Conservation (phyloP, 2,329 filamentous ascomycete species). For the Pseudocercospora vitis region DNA sequence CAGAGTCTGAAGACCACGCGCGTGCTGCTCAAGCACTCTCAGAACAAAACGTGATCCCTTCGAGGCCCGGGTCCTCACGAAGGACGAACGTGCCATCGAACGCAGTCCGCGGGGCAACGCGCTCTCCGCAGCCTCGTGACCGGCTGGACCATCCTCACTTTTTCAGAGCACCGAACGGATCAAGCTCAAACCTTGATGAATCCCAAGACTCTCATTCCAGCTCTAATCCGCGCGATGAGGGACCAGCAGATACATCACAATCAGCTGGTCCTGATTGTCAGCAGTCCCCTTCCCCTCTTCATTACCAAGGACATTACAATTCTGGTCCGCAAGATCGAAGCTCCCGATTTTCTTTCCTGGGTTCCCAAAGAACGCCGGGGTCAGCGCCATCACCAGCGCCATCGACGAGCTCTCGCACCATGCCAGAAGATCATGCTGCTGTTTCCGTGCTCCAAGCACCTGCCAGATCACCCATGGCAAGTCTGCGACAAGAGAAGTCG, state of each 20-base stretch:
- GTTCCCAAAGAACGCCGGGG: slow-evolving; percentile 8
- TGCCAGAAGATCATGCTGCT: slow-evolving; percentile 27
- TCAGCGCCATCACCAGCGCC: slow-evolving; percentile 22
- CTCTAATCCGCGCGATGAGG: slow-evolving; percentile 24
- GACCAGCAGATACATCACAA: slow-evolving; percentile 7
- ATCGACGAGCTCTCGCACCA: slow-evolving; percentile 15
- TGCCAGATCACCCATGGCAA: slow-evolving; percentile 24
- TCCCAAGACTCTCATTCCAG: slow-evolving; percentile 18
- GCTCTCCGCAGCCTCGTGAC: slow-evolving; percentile 23
- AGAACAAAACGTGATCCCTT: slow-evolving; percentile 1
- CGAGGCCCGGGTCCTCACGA: slow-evolving; percentile 12
- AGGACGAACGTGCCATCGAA: slow-evolving; percentile 17
- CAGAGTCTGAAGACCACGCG: slow-evolving; percentile 17
- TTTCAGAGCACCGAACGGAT: slow-evolving; percentile 23
- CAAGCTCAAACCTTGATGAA: slow-evolving; percentile 22
- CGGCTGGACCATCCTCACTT: slow-evolving; percentile 14
- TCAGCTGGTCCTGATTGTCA: slow-evolving; percentile 10
- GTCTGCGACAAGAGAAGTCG: slow-evolving; percentile 25
- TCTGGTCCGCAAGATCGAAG: slow-evolving; percentile 16
- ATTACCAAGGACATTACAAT: slow-evolving; percentile 15
- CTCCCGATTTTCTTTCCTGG: slow-evolving; percentile 21
- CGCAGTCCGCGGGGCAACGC: slow-evolving; percentile 15
- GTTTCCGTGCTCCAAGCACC: slow-evolving; percentile 11
- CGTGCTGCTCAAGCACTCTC: slow-evolving; percentile 16
- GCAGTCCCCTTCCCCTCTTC: slow-evolving; percentile 14